A percentile compares a stretch with the other conserved stretches of the same genome.
phyloP scores from a whole-genome alignment of 106 monocot genomes.

The Amphibolis antarctica region DNA sequence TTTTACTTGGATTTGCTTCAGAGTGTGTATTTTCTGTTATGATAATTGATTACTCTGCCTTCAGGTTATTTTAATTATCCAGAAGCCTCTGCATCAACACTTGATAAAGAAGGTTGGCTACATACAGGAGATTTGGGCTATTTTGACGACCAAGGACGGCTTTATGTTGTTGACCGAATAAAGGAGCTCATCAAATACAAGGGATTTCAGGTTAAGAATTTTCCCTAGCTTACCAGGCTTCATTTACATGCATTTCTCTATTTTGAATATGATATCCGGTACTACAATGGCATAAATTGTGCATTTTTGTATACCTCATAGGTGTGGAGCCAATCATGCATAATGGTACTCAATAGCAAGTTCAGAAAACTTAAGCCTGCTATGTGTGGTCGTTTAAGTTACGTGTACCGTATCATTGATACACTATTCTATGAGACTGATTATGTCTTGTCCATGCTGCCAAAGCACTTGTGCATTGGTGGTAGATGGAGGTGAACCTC shows the following conservation, averaged over 20 bases:
- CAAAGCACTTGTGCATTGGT: too few species aligned
- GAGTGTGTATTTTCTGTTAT: background rate
- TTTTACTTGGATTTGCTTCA: too few species aligned
- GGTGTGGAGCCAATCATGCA: too few species aligned
- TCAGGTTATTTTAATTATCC: conserved; percentile 73
- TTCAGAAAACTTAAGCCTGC: too few species aligned
- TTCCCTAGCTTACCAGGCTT: background rate
- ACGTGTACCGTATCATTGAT: too few species aligned
- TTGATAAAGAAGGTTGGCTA: conserved; percentile 76
- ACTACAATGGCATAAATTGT: background rate
- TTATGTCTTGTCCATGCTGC: too few species aligned
- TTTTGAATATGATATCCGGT: background rate
- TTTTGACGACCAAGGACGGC: conserved; percentile 55
- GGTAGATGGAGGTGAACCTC: too few species aligned
- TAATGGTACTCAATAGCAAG: too few species aligned
- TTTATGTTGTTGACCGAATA: conserved; percentile 80
- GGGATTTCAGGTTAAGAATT: conserved; percentile 63
- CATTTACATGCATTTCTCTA: too few species aligned
- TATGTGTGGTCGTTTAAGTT: too few species aligned
- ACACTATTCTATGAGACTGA: too few species aligned
- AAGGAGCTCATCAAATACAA: conserved; percentile 92
- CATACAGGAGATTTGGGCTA: conserved; percentile 92
- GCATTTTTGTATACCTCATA: too few species aligned
- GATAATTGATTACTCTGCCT: background rate
- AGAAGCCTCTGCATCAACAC: conserved; percentile 58